These are phyloP conservation scores for Cryptosporidium bovis DNA, from an alignment of 169 alveolate species.

Conservation along the genomic window DNA sequence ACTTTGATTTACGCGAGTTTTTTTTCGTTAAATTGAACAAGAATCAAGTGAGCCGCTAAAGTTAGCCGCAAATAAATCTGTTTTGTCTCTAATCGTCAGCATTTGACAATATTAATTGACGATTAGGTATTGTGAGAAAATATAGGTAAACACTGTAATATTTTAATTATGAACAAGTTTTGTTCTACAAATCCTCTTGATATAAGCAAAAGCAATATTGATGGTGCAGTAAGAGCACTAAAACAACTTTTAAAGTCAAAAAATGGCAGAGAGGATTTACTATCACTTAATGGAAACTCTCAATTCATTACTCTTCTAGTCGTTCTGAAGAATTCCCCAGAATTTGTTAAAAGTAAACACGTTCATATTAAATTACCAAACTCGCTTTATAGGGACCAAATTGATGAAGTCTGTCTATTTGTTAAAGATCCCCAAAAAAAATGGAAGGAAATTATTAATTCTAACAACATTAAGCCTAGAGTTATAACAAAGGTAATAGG, in stretches of 20 bases:
- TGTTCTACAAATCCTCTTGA: constrained; percentile 19
- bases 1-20: background rate
- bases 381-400: constrained; percentile 15
- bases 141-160: background rate
- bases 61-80: constrained; percentile 48
- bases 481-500: constrained; percentile 73
- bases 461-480: constrained; percentile 6
- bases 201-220: background rate
- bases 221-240: constrained; percentile 45
- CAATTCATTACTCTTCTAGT: constrained; percentile 37
- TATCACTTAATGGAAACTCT: background rate
- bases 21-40: background rate
- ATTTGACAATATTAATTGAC: background rate
- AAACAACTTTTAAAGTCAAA: constrained; percentile 28
- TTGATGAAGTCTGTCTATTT: constrained; percentile 76
- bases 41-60: constrained; percentile 28
- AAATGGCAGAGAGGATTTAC: constrained; percentile 13
- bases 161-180: constrained; percentile 17
- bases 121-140: too few species aligned
- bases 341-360: constrained; percentile 63
- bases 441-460: constrained; percentile 78
- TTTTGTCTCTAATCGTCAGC: constrained; percentile 66
- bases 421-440: constrained; percentile 81
- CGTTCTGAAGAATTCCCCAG: constrained; percentile 11
- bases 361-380: constrained; percentile 29